Evolutionary conservation across 371 early-diverging fungal genomes (phyloP).

Genomic region (Capillidium heterosporum): DNA sequence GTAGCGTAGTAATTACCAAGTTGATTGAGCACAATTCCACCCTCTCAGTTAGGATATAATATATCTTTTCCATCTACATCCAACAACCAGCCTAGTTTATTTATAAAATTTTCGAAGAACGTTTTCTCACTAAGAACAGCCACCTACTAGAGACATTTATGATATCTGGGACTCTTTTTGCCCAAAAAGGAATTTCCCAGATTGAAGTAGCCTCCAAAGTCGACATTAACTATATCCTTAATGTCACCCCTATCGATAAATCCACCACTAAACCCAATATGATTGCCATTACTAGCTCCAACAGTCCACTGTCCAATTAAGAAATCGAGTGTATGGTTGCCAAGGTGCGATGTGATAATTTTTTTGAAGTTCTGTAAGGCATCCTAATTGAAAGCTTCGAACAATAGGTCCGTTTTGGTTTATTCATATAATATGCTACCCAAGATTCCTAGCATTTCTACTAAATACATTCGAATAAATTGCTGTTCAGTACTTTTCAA

Average conservation of each 20-base stretch:
- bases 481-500: too few species aligned
- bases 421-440: too few species aligned
- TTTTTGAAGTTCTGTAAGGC: too few species aligned
- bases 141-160: slow-evolving; percentile 92
- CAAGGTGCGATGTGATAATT: too few species aligned
- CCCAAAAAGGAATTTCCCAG: slow-evolving; percentile 93
- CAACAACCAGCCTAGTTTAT: slow-evolving; percentile 96
- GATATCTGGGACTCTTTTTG: slow-evolving; percentile 86
- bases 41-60: slow-evolving; percentile 92
- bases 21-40: slow-evolving; percentile 94
- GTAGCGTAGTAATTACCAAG: slow-evolving; percentile 92
- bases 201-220: slow-evolving; percentile 96
- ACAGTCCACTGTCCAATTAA: slow-evolving; percentile 91
- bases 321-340: slow-evolving; percentile 93
- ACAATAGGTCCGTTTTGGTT: too few species aligned
- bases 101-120: slow-evolving; percentile 97
- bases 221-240: slow-evolving; percentile 95
- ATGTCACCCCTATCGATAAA: slow-evolving; percentile 91
- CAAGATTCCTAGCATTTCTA: too few species aligned
- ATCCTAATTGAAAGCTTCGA: too few species aligned
- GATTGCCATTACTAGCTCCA: slow-evolving; percentile 96
- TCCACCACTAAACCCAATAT: slow-evolving; percentile 83
- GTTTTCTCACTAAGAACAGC: slow-evolving; percentile 90
- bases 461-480: too few species aligned
- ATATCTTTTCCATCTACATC: slow-evolving; percentile 94